Evolutionary conservation across 176 grass and related monocot species (phyloP).

Genomic region (Alloteropsis semialata): DNA sequence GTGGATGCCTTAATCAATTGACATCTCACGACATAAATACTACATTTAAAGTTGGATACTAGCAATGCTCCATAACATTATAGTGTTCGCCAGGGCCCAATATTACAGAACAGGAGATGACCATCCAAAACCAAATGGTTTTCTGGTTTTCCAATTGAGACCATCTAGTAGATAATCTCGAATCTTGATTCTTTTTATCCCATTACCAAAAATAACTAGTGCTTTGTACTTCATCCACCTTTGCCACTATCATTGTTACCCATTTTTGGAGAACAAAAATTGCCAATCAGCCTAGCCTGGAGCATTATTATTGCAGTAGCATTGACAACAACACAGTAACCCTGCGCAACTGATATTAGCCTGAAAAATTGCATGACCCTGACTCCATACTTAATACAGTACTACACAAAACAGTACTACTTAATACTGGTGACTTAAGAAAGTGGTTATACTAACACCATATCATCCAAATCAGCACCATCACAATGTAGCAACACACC

Average conservation of each 20-base stretch:
- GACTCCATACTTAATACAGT: too few relatives aligned
- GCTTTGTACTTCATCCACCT: background rate
- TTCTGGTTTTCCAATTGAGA: background rate
- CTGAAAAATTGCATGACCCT: background rate
- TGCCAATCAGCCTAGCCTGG: too few relatives aligned
- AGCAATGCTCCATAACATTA: background rate
- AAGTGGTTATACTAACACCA: background rate
- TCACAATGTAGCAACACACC: background rate
- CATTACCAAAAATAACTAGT: too few relatives aligned
- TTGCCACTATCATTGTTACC: too few relatives aligned
- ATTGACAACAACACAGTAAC: too few relatives aligned
- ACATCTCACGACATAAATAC: background rate
- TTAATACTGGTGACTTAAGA: background rate
- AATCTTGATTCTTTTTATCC: too few relatives aligned
- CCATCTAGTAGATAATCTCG: background rate
- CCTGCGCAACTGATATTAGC: too few relatives aligned
- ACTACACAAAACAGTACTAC: too few relatives aligned
- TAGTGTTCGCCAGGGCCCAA: too few relatives aligned
- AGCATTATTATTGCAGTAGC: background rate
- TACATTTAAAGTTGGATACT: slow-evolving; percentile 9
- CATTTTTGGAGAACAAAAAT: too few relatives aligned
- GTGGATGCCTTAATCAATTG: background rate
- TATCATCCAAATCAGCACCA: background rate
- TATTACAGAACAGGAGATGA: background rate
- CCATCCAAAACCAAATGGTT: too few relatives aligned